Base-by-base conservation (phyloP, 257 asterid species). In the Solanum paucissectum region DNA sequence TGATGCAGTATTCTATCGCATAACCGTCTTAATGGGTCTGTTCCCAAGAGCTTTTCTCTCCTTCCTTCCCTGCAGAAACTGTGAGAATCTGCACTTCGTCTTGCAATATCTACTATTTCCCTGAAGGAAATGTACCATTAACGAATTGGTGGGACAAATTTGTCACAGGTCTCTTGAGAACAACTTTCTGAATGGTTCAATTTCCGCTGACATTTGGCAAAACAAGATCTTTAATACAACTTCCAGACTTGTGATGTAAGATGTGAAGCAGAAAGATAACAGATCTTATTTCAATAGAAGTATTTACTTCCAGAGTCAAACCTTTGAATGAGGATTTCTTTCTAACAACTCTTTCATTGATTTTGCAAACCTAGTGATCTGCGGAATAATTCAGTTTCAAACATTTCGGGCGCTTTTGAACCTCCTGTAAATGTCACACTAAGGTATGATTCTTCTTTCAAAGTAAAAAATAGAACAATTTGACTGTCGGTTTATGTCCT, bases 31-130 rank as follows among this genome's bases (percentile, higher is more conserved):
- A 90, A 84, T 73, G 93, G 94, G 88, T 86, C 92, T 16, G 88
- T 92, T 87, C 94, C 94, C 38, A 88, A 60, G 87, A 88, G 88
- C 85, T 90, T 91, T 55, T 89, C 91, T 10, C 9, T 66, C 74
- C 92, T 91, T 83, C 91, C 91, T 23, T 87, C n/a, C 76, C 94
- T 92, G 77, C 93, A 92, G 87, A 88, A 88, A 85, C 91, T 92
- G 94, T 90, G 89, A 92, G 94, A 71, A 66, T 60, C 87, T 83
- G 49, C 83, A 33, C 73, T 32, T 18, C 34, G 27, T 83, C 14
- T 86, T 71, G 58, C 83, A 73, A 86, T 72, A 71, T 32, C 68
- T 49, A 86, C 66, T 71, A 18, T 27, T 72, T 49, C 23, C 23
- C 68, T 34, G 34, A 21, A 58, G 60, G 72, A 44, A 75, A 73